These are phyloP conservation scores for Syncephalastrum contaminatum DNA, from an alignment of 371 early-diverging fungal genomes.

Conservation along the genomic window DNA sequence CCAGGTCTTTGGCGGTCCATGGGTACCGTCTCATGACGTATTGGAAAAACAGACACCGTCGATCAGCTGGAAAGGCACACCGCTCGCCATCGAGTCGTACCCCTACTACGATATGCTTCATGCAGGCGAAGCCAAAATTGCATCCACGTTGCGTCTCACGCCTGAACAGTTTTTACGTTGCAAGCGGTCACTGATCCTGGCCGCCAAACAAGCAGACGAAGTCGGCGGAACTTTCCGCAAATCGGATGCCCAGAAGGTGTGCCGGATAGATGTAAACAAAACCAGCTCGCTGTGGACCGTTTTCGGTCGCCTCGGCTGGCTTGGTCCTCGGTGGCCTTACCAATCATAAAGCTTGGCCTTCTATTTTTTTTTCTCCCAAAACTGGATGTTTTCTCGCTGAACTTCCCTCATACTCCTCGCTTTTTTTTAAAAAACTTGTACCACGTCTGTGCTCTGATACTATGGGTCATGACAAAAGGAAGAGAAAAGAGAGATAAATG, in stretches of 20 bases:
- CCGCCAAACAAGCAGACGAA: slow-evolving; percentile 40
- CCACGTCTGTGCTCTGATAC: not conserved
- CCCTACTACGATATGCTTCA: slow-evolving; percentile 47
- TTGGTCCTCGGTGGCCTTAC: slow-evolving; percentile 24
- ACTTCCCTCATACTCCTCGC: not conserved
- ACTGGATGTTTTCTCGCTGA: slow-evolving; percentile 1
- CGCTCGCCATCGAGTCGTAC: slow-evolving; percentile 34
- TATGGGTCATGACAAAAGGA: no score
- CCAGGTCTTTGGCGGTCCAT: no score
- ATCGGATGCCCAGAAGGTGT: slow-evolving; percentile 71
- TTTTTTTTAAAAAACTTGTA: no score
- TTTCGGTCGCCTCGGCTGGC: slow-evolving; percentile 61
- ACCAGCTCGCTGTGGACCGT: slow-evolving; percentile 67
- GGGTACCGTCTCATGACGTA: not conserved
- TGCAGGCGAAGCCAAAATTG: slow-evolving; percentile 52
- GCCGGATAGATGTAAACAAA: slow-evolving; percentile 75
- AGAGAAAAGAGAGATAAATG: no score
- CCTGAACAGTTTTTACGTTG: slow-evolving; percentile 64
- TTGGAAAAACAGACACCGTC: not conserved
- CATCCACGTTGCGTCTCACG: slow-evolving; percentile 61
- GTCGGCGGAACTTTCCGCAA: slow-evolving; percentile 51
- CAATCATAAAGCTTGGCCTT: not conserved
- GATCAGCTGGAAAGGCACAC: slow-evolving; percentile 26
- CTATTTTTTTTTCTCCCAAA: not conserved
- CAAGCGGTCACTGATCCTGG: slow-evolving; percentile 58